phyloP scores from a whole-genome alignment of 176 grass and related monocot genomes.

The Stipa capillata region DNA sequence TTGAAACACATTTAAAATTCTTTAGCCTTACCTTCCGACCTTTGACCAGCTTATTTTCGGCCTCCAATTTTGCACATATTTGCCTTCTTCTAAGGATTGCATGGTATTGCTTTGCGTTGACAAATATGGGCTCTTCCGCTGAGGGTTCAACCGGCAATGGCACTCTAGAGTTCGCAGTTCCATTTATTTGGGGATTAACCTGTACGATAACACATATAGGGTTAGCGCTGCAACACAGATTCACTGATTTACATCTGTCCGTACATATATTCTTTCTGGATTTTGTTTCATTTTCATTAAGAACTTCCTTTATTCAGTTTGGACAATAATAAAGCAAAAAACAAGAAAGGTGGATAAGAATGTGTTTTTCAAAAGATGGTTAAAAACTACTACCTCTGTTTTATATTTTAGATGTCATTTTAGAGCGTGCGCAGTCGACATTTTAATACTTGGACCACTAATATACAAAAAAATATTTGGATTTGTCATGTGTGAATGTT shows the following conservation, averaged over 20 bases:
- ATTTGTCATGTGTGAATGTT: too few species aligned
- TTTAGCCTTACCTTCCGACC: slow-evolving; percentile 54
- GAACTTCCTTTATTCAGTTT: not conserved
- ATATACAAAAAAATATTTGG: too few species aligned
- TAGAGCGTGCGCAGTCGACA: too few species aligned
- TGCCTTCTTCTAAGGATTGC: slow-evolving; percentile 86
- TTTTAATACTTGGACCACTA: too few species aligned
- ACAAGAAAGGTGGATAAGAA: not conserved
- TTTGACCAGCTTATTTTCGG: slow-evolving; percentile 83
- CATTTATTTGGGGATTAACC: slow-evolving; percentile 40
- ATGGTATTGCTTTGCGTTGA: slow-evolving; percentile 87
- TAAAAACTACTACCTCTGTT: not conserved
- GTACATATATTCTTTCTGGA: not conserved
- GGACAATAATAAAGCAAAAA: not conserved
- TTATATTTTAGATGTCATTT: too few species aligned
- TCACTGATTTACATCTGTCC: not conserved
- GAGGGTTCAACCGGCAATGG: slow-evolving; percentile 57
- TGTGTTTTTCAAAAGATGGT: not conserved
- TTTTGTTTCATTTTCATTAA: slow-evolving; percentile 6
- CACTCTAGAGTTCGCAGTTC: slow-evolving; percentile 21
- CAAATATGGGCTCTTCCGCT: slow-evolving; percentile 74
- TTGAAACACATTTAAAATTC: not conserved
- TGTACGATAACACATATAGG: slow-evolving; percentile 19
- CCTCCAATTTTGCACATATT: slow-evolving; percentile 73
- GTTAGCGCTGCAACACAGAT: not conserved